phyloP scores from a whole-genome alignment of 73 alveolate genomes.

The Effrenium voratum region DNA sequence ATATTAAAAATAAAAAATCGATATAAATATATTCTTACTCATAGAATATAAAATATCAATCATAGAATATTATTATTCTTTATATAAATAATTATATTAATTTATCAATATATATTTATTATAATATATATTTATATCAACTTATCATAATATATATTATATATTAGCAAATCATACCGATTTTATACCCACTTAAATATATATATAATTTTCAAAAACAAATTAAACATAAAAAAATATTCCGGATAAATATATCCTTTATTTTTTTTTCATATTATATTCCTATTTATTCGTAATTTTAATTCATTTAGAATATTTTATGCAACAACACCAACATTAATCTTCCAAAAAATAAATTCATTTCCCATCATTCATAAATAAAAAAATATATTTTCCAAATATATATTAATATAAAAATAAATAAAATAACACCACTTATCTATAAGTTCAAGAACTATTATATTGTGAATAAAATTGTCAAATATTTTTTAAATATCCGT shows the following conservation, averaged over 20 bases:
- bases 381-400: not conserved
- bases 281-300: not conserved
- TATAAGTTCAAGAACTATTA: too few species aligned
- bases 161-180: not conserved
- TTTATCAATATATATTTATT: not conserved
- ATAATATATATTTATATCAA: too few species aligned
- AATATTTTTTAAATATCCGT: too few species aligned
- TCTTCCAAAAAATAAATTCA: not conserved
- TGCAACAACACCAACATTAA: not conserved
- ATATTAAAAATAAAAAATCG: not conserved
- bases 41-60: not conserved
- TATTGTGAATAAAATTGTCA: too few species aligned
- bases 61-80: not conserved
- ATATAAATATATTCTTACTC: not conserved
- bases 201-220: not conserved
- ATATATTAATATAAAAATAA: not conserved
- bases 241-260: not conserved
- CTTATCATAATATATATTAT: too few species aligned
- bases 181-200: not conserved
- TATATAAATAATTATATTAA: not conserved
- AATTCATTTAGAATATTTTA: too few species aligned
- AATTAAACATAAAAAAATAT: not conserved
- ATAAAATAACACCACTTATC: not conserved
- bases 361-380: not conserved
- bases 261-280: not conserved